These are phyloP conservation scores for Phialocephala sp. DNA, from an alignment of 2,329 filamentous ascomycete genomes.

Conservation along the genomic window DNA sequence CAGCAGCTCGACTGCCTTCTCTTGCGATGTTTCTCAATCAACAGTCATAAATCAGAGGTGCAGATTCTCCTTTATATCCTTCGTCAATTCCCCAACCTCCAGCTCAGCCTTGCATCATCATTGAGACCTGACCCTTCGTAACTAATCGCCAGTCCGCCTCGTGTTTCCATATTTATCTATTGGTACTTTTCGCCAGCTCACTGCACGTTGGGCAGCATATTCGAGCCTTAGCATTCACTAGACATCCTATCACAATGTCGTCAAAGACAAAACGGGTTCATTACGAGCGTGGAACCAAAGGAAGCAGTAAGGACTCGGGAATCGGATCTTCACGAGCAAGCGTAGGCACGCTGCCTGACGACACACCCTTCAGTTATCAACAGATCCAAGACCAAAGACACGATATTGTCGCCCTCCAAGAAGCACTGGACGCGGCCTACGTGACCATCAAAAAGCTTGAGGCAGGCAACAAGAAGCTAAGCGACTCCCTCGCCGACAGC, in stretches of 20 bases:
- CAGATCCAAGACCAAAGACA: slow-evolving; percentile 33
- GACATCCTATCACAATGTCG: slow-evolving; percentile 31
- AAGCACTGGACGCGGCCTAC: slow-evolving; percentile 38
- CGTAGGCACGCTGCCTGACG: slow-evolving; percentile 29
- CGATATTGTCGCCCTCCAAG: slow-evolving; percentile 31
- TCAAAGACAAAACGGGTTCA: slow-evolving; percentile 38
- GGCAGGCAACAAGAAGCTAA: slow-evolving; percentile 20
- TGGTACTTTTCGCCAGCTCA: slow-evolving; percentile 25
- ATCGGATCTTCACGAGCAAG: slow-evolving; percentile 37
- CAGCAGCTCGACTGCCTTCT: slow-evolving; percentile 21
- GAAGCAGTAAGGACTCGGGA: slow-evolving; percentile 35
- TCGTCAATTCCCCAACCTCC: slow-evolving; percentile 13
- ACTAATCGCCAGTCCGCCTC: slow-evolving; percentile 24
- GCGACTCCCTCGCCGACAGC: slow-evolving; percentile 30
- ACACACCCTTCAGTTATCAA: slow-evolving; percentile 25
- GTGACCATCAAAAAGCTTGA: slow-evolving; percentile 31
- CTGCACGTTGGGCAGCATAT: slow-evolving; percentile 15
- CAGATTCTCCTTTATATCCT: slow-evolving; percentile 29
- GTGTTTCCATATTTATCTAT: slow-evolving; percentile 13
- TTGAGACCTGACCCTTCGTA: slow-evolving; percentile 23
- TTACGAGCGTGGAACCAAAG: slow-evolving; percentile 36
- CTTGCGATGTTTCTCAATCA: slow-evolving; percentile 1
- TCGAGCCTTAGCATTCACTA: slow-evolving; percentile 20
- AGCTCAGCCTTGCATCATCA: slow-evolving; percentile 26
- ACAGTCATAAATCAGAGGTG: slow-evolving; percentile 10